Percentiles rank a stretch among this genome's conserved stretches.
These are phyloP conservation scores for Exophiala spinifera DNA, from an alignment of 2,329 filamentous ascomycete genomes.

Conservation along the genomic window DNA sequence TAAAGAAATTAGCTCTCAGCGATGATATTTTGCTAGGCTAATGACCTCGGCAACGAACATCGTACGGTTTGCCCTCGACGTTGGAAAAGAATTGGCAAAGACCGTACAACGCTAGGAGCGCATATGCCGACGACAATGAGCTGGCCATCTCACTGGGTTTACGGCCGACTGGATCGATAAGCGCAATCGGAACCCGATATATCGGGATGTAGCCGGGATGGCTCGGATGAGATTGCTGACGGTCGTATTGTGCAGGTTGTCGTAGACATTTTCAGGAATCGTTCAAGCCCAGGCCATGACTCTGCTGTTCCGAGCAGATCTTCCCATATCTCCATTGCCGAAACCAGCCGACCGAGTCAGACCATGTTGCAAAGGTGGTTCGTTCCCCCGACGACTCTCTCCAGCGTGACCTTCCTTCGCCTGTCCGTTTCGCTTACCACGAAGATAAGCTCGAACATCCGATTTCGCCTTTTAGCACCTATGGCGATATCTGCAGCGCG, in stretches of 20 bases:
- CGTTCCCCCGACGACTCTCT: too few species aligned
- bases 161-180: conserved; percentile 69
- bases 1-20: conserved; percentile 35
- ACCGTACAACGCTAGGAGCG: conserved; percentile 60
- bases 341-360: conserved; percentile 11
- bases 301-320: conserved; percentile 69
- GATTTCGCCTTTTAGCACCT: too few species aligned
- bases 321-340: conserved; percentile 65
- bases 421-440: too few species aligned
- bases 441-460: too few species aligned
- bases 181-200: conserved; percentile 30
- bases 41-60: conserved; percentile 53
- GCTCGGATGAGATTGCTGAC: conserved; percentile 56
- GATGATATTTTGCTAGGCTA: background rate
- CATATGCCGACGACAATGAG: conserved; percentile 42
- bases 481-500: too few species aligned
- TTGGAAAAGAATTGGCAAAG: conserved; percentile 65
- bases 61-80: conserved; percentile 62
- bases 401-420: too few species aligned
- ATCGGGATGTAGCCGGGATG: too few species aligned
- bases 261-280: conserved; percentile 66
- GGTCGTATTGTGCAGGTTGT: conserved; percentile 68
- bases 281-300: conserved; percentile 73
- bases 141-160: conserved; percentile 69
- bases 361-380: too few species aligned